Conservation (phyloP, 805 yeast genomes). For the Spathaspora sp. region DNA sequence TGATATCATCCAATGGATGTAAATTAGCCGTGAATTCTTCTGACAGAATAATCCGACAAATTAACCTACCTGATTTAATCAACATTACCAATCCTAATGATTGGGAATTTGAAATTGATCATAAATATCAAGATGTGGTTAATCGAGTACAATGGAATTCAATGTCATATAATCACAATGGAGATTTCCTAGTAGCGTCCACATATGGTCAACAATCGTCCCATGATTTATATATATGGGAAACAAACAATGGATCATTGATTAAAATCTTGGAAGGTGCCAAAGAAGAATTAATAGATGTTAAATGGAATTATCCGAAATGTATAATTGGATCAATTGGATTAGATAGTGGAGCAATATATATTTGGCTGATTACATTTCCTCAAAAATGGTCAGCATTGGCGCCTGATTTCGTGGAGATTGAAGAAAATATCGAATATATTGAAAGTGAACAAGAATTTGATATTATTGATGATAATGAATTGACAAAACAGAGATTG, state of each 20-base stretch:
- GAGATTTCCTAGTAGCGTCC: constrained; percentile 84
- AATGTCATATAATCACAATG: constrained; percentile 65
- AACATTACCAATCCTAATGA: constrained; percentile 16
- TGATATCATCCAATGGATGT: constrained; percentile 54
- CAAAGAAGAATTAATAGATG: constrained; percentile 79
- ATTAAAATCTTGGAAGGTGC: constrained; percentile 89
- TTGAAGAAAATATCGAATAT: constrained; percentile 87
- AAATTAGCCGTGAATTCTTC: constrained; percentile 73
- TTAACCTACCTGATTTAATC: constrained; percentile 43
- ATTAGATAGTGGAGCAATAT: constrained; percentile 76
- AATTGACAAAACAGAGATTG: constrained; percentile 53
- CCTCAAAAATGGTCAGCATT: constrained; percentile 96
- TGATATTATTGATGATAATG: constrained; percentile 71
- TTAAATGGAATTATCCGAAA: constrained; percentile 78
- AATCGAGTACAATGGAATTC: constrained; percentile 87
- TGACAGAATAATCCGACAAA: constrained; percentile 70
- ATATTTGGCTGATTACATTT: constrained; percentile 74
- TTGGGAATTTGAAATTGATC: constrained; percentile 64
- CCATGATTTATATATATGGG: constrained; percentile 92
- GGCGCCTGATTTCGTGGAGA: constrained; percentile 94
- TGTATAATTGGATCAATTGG: constrained; percentile 83
- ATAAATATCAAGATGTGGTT: constrained; percentile 86
- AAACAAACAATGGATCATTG: constrained; percentile 80
- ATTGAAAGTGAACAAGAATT: constrained; percentile 90
- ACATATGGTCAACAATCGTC: constrained; percentile 74